phyloP scores from a whole-genome alignment of 1,139 yeast genomes.

The Magnusiomyces starmeri region DNA sequence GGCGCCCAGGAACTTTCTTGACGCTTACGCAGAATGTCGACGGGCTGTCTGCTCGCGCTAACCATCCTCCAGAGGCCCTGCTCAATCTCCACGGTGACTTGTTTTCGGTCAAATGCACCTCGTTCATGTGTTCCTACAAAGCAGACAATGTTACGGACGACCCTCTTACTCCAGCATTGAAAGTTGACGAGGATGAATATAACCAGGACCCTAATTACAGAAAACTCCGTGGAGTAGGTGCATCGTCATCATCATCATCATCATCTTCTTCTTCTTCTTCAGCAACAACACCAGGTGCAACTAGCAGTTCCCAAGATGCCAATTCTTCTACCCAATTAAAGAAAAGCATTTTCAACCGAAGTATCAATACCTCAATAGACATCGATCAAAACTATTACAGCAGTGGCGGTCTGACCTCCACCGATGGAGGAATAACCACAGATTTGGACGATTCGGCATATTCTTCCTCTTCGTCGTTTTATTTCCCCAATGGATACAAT shows the following conservation, averaged over 20 bases:
- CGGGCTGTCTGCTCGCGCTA: conserved; percentile 60
- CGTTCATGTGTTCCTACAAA: conserved; percentile 58
- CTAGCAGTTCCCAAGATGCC: neutral
- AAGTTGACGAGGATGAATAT: conserved; percentile 24
- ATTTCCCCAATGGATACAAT: conserved; percentile 6
- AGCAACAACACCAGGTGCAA: too few species aligned
- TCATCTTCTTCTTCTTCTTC: conserved; percentile 9
- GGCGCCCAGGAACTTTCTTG: conserved; percentile 36
- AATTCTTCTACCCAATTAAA: neutral
- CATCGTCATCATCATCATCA: neutral
- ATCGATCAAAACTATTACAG: neutral
- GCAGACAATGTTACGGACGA: conserved; percentile 47
- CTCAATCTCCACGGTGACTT: conserved; percentile 74
- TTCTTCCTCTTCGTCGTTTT: conserved; percentile 4
- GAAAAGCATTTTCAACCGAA: neutral
- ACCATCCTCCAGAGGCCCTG: conserved; percentile 45
- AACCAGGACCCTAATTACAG: conserved; percentile 19
- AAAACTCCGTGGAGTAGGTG: neutral
- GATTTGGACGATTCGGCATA: conserved; percentile 4
- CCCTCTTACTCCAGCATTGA: conserved; percentile 58
- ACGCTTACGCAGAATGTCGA: conserved; percentile 81
- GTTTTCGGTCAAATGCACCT: conserved; percentile 66
- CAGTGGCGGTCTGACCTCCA: neutral
- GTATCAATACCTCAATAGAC: neutral
- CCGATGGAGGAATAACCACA: neutral